Evolutionary conservation across 352 stramenopile genomes (phyloP), one percentile per base, ranked within the genome.

Genomic region (Plasmopara viticola): DNA sequence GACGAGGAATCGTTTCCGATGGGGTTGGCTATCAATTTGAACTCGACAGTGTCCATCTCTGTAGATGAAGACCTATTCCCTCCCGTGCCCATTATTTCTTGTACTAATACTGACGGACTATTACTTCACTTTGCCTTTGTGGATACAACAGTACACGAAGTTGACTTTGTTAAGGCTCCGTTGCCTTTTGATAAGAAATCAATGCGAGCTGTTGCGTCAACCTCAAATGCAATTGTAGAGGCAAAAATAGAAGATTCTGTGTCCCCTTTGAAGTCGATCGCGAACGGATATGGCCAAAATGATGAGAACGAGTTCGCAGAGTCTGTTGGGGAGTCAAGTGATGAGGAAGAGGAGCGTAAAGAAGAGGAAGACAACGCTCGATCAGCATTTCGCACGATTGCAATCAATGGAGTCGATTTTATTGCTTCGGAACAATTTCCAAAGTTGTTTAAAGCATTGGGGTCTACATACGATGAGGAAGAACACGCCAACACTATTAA

Each of bases 1-100:
- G 79, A 90, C 41, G 76, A 86, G 38, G 79, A 90, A 44, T 83
- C 74, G 25, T 90, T 69, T 44, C 79, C 72, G 13, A 66, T 84
- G 40, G 74, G 76, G 0, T 51, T 90, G 48, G 58, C 60, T 10
- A 56, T 87, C 41, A 74, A 82, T 57, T 58, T 90, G 28, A 90
- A 87, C 45, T 70, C 76, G 10, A 71, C 56, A 9, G 61, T 53
- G 7, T 44, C 62, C 7, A 54, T 87, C n/a, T 41, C 68, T 42
- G 67, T 86, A 6, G 75, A 87, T 42, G 76, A 86, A 9, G 58
- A 62, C 15, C 42, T 51, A 29, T 87, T 62, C 55, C 63, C 70
- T 5, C 72, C 76, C 46, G 65, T 69, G 0, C 74, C 76, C 8
- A 64, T 86, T n/a, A 48, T 90, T 31, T 67, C 66, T 4, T 80